A percentile compares a stretch with the other conserved stretches of the same genome.
Conservation (phyloP, 352 stramenopile genomes). For the Blastocystis sp. region DNA sequence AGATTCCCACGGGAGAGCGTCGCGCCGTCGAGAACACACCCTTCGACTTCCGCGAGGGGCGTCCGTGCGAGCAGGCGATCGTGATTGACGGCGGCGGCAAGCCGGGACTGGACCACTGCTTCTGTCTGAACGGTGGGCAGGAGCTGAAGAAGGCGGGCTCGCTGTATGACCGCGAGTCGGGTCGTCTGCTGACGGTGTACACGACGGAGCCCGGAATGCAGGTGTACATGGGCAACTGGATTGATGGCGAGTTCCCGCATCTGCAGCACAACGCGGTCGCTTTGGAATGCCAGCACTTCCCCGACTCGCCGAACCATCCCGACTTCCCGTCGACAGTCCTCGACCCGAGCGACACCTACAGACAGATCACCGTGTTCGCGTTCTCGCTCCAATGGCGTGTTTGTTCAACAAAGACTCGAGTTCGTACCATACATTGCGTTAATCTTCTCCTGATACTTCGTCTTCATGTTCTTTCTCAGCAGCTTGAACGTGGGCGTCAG, state of each 20-base stretch:
- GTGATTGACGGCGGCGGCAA: conserved; percentile 74
- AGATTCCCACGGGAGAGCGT: conserved; percentile 75
- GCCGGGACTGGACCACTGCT: conserved; percentile 75
- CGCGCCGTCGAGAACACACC: conserved; percentile 51
- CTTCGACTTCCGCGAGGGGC: conserved; percentile 74
- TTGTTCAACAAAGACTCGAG: neutral
- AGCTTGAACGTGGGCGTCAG: conserved; percentile 84
- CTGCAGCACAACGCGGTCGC: conserved; percentile 59
- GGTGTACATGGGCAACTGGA: conserved; percentile 76
- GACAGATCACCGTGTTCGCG: conserved; percentile 43
- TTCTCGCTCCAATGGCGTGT: conserved; percentile 5
- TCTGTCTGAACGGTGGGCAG: conserved; percentile 36
- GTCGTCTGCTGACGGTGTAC: conserved; percentile 53
- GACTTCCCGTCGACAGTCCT: conserved; percentile 71
- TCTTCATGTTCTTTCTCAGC: conserved; percentile 54
- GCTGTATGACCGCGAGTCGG: conserved; percentile 10
- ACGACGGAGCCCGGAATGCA: conserved; percentile 76
- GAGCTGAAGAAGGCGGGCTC: conserved; percentile 23
- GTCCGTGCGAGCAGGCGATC: conserved; percentile 21
- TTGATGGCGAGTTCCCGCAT: conserved; percentile 53
- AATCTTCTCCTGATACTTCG: conserved; percentile 53
- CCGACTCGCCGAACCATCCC: conserved; percentile 66
- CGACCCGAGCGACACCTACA: conserved; percentile 32
- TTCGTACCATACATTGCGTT: conserved; percentile 47
- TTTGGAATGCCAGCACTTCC: conserved; percentile 64